phyloP scores from a whole-genome alignment of 352 stramenopile species.

The Globisporangium barbulae region DNA sequence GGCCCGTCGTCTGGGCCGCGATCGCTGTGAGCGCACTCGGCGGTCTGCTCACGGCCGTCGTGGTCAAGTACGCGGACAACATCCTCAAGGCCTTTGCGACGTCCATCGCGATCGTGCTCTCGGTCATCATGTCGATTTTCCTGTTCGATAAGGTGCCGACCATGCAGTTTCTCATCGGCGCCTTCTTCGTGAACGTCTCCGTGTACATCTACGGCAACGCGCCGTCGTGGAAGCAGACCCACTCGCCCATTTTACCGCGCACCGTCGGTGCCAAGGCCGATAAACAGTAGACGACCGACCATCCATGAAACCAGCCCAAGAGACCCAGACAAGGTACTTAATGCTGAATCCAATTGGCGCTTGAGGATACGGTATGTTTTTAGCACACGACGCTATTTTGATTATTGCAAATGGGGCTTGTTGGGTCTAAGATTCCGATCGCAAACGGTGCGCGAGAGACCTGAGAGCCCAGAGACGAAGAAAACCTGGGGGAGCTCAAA shows the following conservation, averaged over 20 bases:
- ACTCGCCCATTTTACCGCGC: constrained; percentile 17
- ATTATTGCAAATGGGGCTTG: background rate
- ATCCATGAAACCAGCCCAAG: background rate
- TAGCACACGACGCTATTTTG: constrained; percentile 6
- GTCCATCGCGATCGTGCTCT: constrained; percentile 79
- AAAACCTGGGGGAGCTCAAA: background rate
- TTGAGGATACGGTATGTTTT: background rate
- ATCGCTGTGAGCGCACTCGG: constrained; percentile 69
- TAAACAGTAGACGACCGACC: background rate
- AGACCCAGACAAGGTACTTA: background rate
- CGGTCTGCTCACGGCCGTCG: constrained; percentile 73
- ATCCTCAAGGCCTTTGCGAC: constrained; percentile 87
- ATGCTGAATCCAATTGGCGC: too few species aligned
- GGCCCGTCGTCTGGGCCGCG: constrained; percentile 68
- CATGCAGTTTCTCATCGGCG: constrained; percentile 66
- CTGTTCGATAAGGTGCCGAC: constrained; percentile 83
- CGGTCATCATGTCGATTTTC: constrained; percentile 80
- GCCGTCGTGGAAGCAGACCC: constrained; percentile 30
- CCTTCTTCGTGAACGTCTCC: constrained; percentile 74
- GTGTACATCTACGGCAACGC: constrained; percentile 78
- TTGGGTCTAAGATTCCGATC: background rate
- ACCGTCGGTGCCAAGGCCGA: constrained; percentile 11
- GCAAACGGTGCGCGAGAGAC: background rate
- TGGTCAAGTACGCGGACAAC: constrained; percentile 88
- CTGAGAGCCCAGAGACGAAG: background rate